phyloP scores from a whole-genome alignment of 768 basidiomycete genomes.

The Agaricus subrufescens region DNA sequence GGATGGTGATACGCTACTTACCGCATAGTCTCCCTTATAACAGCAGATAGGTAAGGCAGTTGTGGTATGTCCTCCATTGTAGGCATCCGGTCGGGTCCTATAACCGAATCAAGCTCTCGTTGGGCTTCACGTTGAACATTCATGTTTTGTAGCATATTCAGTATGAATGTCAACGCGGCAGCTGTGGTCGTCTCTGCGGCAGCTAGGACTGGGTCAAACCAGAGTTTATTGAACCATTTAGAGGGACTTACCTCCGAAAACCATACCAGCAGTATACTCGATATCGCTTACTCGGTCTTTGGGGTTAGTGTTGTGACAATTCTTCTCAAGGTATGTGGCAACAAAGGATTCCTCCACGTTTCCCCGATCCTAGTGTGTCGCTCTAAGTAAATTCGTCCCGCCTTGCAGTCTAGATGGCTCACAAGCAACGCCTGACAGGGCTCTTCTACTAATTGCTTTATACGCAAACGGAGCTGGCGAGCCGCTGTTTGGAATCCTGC shows the following conservation, averaged over 20 bases:
- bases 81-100: slow-evolving; percentile 11
- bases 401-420: neutral
- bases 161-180: neutral
- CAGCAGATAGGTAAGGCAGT: slow-evolving; percentile 12
- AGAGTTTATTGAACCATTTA: too few species aligned
- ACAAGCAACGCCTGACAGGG: neutral
- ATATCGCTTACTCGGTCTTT: neutral
- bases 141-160: slow-evolving; percentile 10
- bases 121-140: slow-evolving; percentile 8
- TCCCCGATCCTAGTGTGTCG: neutral
- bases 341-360: neutral
- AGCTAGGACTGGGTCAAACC: neutral
- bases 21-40: slow-evolving; percentile 9
- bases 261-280: neutral
- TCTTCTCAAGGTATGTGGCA: neutral
- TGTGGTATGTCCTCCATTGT: neutral
- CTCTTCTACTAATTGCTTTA: neutral
- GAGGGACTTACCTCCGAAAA: slow-evolving; percentile 2
- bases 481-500: slow-evolving; percentile 3
- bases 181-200: neutral
- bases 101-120: slow-evolving; percentile 12
- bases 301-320: neutral
- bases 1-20: neutral
- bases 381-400: too few species aligned
- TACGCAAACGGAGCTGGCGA: neutral